A percentile compares a stretch with the other conserved stretches of the same genome.
Conservation (phyloP, 495 filamentous ascomycete species). For the Pyrenopolyporus hunteri region DNA sequence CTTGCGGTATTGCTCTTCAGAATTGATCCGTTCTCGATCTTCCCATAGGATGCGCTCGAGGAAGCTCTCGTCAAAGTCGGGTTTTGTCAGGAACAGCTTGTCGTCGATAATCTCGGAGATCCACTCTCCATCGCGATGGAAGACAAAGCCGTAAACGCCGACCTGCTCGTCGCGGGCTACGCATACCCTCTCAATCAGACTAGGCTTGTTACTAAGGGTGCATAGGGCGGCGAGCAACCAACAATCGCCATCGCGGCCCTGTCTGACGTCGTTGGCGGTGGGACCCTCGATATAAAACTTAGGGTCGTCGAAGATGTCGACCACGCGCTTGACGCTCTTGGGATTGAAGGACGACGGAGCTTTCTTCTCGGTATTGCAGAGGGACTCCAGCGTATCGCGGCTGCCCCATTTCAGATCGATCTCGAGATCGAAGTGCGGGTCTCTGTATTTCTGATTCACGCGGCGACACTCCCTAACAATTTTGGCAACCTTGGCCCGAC, state of each 20-base stretch:
- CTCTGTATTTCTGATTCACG: conserved; percentile 88
- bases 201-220: conserved; percentile 80
- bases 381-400: conserved; percentile 67
- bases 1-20: conserved; percentile 78
- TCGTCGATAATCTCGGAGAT: conserved; percentile 86
- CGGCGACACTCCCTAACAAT: conserved; percentile 83
- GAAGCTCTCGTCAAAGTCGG: conserved; percentile 79
- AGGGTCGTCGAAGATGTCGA: conserved; percentile 87
- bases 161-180: conserved; percentile 80
- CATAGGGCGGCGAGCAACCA: conserved; percentile 90
- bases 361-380: conserved; percentile 49
- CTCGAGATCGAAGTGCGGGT: conserved; percentile 88
- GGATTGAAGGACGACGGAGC: conserved; percentile 53
- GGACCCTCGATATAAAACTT: conserved; percentile 85
- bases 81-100: conserved; percentile 77
- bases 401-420: conserved; percentile 69
- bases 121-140: conserved; percentile 93
- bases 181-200: conserved; percentile 80
- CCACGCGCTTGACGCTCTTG: conserved; percentile 68
- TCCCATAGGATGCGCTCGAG: conserved; percentile 73
- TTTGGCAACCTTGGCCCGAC: conserved; percentile 75
- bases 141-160: conserved; percentile 94
- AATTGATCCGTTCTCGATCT: conserved; percentile 69
- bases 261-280: conserved; percentile 80
- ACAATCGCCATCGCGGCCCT: conserved; percentile 84